Conservation (phyloP, 192 early-diverging fungal genomes). For the Backusella tuberculispora region DNA sequence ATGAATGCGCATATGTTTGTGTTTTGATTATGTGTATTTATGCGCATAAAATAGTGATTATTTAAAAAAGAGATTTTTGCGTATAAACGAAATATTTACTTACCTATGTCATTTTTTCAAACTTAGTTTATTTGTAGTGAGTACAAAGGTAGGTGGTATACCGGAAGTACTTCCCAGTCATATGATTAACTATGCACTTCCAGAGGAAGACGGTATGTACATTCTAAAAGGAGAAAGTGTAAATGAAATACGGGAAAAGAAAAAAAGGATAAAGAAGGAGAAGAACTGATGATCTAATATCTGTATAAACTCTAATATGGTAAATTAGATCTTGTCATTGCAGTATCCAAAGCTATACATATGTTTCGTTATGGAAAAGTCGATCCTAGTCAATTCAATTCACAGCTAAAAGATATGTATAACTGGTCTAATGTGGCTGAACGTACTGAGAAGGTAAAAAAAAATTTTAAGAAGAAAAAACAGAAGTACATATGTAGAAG, state of each 20-base stretch:
- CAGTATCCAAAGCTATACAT: constrained; percentile 72
- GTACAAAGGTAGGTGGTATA: constrained; percentile 94
- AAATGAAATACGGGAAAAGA: too few relatives aligned
- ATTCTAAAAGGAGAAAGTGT: neutral
- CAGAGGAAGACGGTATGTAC: constrained; percentile 77
- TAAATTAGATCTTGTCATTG: constrained; percentile 67
- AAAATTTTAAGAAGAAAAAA: neutral
- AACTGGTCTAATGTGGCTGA: constrained; percentile 96
- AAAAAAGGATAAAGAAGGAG: neutral
- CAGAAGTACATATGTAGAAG: neutral
- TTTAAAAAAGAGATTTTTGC: neutral
- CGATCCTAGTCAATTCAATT: constrained; percentile 73
- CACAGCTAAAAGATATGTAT: constrained; percentile 91
- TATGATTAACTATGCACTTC: constrained; percentile 91
- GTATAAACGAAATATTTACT: neutral
- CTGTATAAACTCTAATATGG: neutral
- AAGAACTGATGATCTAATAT: constrained; percentile 9
- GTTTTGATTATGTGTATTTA: constrained; percentile 2
- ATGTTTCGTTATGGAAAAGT: constrained; percentile 67
- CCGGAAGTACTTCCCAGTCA: constrained; percentile 93
- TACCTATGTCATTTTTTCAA: neutral
- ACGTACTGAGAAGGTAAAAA: constrained; percentile 76
- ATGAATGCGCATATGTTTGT: neutral
- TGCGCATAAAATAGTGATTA: neutral
- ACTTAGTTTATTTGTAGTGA: constrained; percentile 84